Evolutionary conservation across 1,284 basidiomycete genomes (phyloP).

Genomic region (Puccinia horiana): DNA sequence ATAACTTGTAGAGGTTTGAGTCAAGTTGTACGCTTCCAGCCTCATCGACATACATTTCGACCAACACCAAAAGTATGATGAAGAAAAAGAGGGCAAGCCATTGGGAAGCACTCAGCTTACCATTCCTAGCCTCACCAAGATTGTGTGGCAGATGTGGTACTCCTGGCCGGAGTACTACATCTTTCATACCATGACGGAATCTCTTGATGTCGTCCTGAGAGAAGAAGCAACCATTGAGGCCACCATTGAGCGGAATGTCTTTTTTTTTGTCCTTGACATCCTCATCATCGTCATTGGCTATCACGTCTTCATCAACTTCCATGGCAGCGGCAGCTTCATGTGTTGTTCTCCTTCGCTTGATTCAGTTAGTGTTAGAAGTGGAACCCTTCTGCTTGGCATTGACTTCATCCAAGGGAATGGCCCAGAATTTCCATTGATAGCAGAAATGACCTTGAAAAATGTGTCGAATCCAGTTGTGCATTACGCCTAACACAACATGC

Average conservation of each 20-base stretch:
- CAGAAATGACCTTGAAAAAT: conserved; percentile 10
- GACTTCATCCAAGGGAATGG: background rate
- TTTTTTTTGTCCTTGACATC: too few relatives aligned
- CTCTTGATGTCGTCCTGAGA: background rate
- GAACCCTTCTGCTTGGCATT: background rate
- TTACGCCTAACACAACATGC: conserved; percentile 20
- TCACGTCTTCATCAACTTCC: background rate
- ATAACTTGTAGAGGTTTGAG: conserved; percentile 9
- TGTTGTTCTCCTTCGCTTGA: background rate
- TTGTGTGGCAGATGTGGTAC: conserved; percentile 21
- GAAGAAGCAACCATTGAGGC: conserved; percentile 5
- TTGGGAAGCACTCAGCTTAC: conserved; percentile 6
- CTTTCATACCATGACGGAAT: conserved; percentile 14
- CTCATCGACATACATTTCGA: background rate
- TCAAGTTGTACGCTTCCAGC: background rate
- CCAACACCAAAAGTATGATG: conserved; percentile 12
- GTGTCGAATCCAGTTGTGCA: conserved; percentile 42
- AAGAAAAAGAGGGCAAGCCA: conserved; percentile 22
- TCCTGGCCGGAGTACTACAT: background rate
- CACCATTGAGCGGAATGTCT: conserved; percentile 7
- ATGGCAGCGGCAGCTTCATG: background rate
- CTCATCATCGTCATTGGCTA: background rate
- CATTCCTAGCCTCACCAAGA: conserved; percentile 8
- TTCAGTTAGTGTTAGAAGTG: background rate
- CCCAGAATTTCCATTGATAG: conserved; percentile 23